phyloP scores from a whole-genome alignment of 2,329 filamentous ascomycete genomes.

The Aspergillus ustus region DNA sequence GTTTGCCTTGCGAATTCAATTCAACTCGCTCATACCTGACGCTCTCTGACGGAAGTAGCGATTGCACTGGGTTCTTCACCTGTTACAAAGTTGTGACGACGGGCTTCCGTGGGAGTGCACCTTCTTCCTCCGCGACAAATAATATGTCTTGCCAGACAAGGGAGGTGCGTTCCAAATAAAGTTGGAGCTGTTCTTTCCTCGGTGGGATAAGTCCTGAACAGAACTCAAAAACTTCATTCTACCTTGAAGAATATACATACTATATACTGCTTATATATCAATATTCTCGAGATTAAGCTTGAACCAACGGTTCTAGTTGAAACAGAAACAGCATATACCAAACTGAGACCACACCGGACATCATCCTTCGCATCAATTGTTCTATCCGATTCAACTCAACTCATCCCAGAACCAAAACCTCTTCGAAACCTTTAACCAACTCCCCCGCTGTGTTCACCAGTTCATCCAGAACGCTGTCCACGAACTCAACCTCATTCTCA shows the following conservation, averaged over 20 bases:
- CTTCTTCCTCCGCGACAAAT: too few relatives aligned
- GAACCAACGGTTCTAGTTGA: neutral
- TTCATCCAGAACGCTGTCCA: conserved; percentile 57
- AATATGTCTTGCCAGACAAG: too few relatives aligned
- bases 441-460: conserved; percentile 49
- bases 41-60: neutral
- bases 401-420: conserved; percentile 10
- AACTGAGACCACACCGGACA: too few relatives aligned
- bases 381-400: neutral
- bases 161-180: too few relatives aligned
- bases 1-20: too few relatives aligned
- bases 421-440: conserved; percentile 31
- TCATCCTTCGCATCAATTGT: neutral
- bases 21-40: too few relatives aligned
- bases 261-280: neutral
- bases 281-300: neutral
- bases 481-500: conserved; percentile 55
- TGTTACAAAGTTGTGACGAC: too few relatives aligned
- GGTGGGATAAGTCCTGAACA: neutral
- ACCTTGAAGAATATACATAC: too few relatives aligned
- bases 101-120: too few relatives aligned
- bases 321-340: neutral
- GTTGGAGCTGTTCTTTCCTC: too few relatives aligned
- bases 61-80: too few relatives aligned
- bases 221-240: neutral